These are phyloP conservation scores for Dactylellina cionopaga DNA, from an alignment of 2,329 filamentous ascomycete species.

Conservation along the genomic window DNA sequence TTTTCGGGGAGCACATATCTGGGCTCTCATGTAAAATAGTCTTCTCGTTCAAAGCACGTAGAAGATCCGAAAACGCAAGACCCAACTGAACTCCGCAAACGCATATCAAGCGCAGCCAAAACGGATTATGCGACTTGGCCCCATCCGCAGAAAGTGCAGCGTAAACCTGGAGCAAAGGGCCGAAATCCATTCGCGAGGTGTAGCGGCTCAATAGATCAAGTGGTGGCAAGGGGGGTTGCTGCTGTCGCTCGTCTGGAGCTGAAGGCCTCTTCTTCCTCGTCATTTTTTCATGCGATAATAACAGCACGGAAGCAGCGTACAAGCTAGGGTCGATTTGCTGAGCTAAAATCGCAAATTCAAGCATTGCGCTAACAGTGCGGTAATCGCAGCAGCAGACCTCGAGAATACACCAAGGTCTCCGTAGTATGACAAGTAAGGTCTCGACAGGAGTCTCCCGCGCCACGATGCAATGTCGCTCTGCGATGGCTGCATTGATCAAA, in stretches of 20 bases:
- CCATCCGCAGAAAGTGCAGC: conserved; percentile 18
- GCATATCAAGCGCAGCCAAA: conserved; percentile 41
- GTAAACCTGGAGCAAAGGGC: conserved; percentile 12
- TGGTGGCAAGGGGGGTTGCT: too few species aligned
- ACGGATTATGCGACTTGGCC: conserved; percentile 33
- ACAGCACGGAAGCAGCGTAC: conserved; percentile 22
- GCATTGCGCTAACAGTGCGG: conserved; percentile 10
- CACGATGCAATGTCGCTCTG: conserved; percentile 18
- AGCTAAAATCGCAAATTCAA: conserved; percentile 17
- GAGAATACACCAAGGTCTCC: conserved; percentile 39
- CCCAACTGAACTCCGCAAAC: conserved; percentile 35
- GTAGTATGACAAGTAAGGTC: conserved; percentile 24
- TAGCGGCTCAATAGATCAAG: too few species aligned
- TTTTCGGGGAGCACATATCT: conserved; percentile 1
- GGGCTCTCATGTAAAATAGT: conserved; percentile 17
- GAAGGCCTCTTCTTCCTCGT: too few species aligned
- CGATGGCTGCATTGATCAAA: conserved; percentile 32
- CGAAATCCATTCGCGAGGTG: conserved; percentile 3
- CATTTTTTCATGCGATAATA: conserved; percentile 20
- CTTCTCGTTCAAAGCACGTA: conserved; percentile 23
- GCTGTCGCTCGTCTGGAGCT: neutral
- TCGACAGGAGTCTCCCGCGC: conserved; percentile 12
- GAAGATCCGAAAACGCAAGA: conserved; percentile 30
- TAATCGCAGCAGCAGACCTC: conserved; percentile 40
- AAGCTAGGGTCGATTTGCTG: conserved; percentile 7